These are phyloP conservation scores for Secale cereale DNA, from an alignment of 176 grass and related monocot genomes.

Conservation along the genomic window DNA sequence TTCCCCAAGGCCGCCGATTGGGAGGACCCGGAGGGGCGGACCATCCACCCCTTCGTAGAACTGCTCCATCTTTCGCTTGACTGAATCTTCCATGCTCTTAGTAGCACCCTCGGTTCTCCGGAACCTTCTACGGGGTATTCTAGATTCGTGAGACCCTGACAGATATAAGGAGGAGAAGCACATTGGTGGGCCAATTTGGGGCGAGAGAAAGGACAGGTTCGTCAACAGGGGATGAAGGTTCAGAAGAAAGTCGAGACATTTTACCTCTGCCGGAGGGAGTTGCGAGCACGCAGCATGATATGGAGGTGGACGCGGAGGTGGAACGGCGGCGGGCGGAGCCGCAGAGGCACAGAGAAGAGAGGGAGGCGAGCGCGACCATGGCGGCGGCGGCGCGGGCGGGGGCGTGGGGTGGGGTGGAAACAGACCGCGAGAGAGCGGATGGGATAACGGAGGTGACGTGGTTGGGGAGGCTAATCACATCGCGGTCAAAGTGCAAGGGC, in stretches of 20 bases:
- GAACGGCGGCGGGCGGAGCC: slow-evolving; percentile 29
- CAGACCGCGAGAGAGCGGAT: not conserved
- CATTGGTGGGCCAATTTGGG: not conserved
- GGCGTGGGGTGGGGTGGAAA: not conserved
- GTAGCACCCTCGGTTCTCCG: slow-evolving; percentile 66
- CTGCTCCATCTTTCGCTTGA: slow-evolving; percentile 95
- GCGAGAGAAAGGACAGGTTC: not conserved
- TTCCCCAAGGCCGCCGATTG: slow-evolving; percentile 94
- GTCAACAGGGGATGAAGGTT: not conserved
- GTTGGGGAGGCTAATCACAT: too few relatives aligned
- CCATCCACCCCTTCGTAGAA: slow-evolving; percentile 93
- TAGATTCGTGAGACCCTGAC: slow-evolving; percentile 45
- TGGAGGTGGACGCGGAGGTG: slow-evolving; percentile 17
- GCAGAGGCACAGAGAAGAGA: slow-evolving; percentile 41
- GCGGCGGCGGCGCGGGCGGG: slow-evolving; percentile 17
- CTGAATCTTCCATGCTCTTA: slow-evolving; percentile 93
- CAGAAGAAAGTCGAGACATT: not conserved
- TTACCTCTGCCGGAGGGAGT: slow-evolving; percentile 39
- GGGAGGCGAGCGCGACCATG: slow-evolving; percentile 50
- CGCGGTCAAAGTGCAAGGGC: too few relatives aligned
- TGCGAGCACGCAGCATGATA: slow-evolving; percentile 41
- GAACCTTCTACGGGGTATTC: slow-evolving; percentile 52
- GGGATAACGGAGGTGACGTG: slow-evolving; percentile 6
- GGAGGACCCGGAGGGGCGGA: slow-evolving; percentile 88
- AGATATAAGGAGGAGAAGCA: not conserved